Base-by-base conservation (phyloP, 2,329 filamentous ascomycete species). In the Sphaceloma murrayae region DNA sequence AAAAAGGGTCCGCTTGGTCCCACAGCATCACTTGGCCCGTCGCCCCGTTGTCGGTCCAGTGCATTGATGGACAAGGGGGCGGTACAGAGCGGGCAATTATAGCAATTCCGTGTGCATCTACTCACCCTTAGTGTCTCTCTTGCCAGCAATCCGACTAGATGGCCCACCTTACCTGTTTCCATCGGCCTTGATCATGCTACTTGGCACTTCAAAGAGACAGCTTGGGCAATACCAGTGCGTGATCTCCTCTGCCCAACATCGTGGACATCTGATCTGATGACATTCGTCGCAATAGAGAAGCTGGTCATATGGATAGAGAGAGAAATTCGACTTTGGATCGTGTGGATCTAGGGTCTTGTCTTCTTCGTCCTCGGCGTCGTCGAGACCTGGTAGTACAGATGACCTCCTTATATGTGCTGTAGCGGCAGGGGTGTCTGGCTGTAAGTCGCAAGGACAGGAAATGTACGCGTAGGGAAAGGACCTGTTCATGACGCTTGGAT, bases 221-320 rank as follows among this genome's bases (percentile, higher is more conserved):
- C 79, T 89, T 4, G 91, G 91, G 57, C 91, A 98, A 64, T 85
- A 98, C 72, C 87, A 95, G 44, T 85, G 91, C 36, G 94, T 80
- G 45, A 94, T 87, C 66, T 98, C 91, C 60, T 98, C 91, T 36
- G 81, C 77, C 44, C 93, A 84, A 58, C 91, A 98, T 66, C 87
- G 74, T 4, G 86, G 85, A 60, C 91, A 98, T 53, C 91, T 83
- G 50, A 96, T 94, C 63, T 94, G 83, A 60, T 94, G 86, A 62
- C 91, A 98, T 61, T 96, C 91, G 60, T 94, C 89, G 68, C 91
- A 98, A 68, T 94, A 98, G 30, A 96, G 74, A 18, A 98, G 75
- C 59, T 95, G 81, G 58, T 96, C 89, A 33, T 95, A 78, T 1
- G 91, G 89, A 58, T 89, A 95, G 22, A 98, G 72, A 52, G 86